Conservation (phyloP, 768 basidiomycete genomes). For the Mycena rebaudengoi region DNA sequence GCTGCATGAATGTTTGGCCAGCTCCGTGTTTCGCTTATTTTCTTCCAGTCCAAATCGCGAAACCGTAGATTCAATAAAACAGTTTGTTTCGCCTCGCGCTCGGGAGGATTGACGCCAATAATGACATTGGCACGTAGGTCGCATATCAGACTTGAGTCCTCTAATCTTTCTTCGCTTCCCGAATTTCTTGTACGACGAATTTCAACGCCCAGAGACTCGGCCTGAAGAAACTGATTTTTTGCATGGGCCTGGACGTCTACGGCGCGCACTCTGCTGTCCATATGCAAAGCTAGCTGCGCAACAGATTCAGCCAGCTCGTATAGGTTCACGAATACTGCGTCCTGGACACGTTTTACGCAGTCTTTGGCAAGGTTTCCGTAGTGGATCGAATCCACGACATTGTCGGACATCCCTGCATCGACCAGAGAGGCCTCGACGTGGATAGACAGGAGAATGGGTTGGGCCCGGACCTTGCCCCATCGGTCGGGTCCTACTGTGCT, state of each 20-base stretch:
- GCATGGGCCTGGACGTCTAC: neutral
- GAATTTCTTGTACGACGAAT: conserved; percentile 6
- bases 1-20: conserved; percentile 37
- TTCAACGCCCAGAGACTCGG: conserved; percentile 10
- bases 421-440: conserved; percentile 52
- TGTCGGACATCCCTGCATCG: conserved; percentile 54
- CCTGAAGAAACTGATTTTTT: conserved; percentile 16
- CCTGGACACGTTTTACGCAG: conserved; percentile 42
- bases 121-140: conserved; percentile 61
- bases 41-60: conserved; percentile 35
- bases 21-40: neutral
- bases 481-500: conserved; percentile 51
- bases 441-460: conserved; percentile 62
- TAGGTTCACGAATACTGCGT: conserved; percentile 36
- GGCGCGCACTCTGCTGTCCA: conserved; percentile 4
- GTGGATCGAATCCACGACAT: conserved; percentile 66
- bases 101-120: conserved; percentile 78
- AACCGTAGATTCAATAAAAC: conserved; percentile 64
- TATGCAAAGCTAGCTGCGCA: conserved; percentile 27
- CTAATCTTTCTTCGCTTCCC: neutral
- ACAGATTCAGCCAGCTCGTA: conserved; percentile 47
- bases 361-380: conserved; percentile 70
- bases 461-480: conserved; percentile 56
- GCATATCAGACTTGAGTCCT: conserved; percentile 39
- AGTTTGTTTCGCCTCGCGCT: conserved; percentile 69